phyloP scores from a whole-genome alignment of 768 basidiomycete species.

The Lentinus brumalis region DNA sequence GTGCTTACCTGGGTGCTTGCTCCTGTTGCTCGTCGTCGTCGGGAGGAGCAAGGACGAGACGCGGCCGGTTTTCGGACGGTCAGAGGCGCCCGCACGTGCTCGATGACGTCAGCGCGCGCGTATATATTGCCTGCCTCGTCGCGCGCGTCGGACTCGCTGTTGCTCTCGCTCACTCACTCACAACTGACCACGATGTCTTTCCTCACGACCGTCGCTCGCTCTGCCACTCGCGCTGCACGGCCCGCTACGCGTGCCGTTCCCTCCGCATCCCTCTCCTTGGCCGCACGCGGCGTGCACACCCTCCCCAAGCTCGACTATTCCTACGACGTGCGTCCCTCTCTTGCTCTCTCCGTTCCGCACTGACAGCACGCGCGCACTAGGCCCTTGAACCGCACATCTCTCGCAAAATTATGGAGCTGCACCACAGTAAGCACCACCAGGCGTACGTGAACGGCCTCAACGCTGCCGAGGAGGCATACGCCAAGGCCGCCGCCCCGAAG shows the following conservation, averaged over 20 bases:
- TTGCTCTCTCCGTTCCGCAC: conserved; percentile 10
- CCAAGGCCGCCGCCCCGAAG: conserved; percentile 62
- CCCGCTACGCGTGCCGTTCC: conserved; percentile 40
- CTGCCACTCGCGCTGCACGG: conserved; percentile 33
- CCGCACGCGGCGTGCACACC: conserved; percentile 59
- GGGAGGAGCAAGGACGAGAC: no score
- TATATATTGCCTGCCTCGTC: no score
- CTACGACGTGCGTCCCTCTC: conserved; percentile 59
- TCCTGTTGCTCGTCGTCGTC: no score
- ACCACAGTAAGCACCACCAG: conserved; percentile 91
- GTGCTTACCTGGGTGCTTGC: no score
- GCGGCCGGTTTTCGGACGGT: no score
- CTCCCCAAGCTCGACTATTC: conserved; percentile 79
- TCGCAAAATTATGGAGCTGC: conserved; percentile 90
- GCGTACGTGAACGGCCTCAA: conserved; percentile 95
- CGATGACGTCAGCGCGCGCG: no score
- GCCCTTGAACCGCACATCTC: conserved; percentile 94
- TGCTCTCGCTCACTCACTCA: no score
- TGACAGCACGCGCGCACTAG: not conserved
- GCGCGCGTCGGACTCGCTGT: no score
- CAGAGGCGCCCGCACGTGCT: no score
- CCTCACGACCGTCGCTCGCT: conserved; percentile 21
- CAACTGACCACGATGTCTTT: conserved; percentile 16
- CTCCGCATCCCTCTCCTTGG: conserved; percentile 40
- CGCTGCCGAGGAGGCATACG: conserved; percentile 85